Base-by-base conservation (phyloP, 2,329 filamentous ascomycete genomes). In the Aspergillus uvarum region DNA sequence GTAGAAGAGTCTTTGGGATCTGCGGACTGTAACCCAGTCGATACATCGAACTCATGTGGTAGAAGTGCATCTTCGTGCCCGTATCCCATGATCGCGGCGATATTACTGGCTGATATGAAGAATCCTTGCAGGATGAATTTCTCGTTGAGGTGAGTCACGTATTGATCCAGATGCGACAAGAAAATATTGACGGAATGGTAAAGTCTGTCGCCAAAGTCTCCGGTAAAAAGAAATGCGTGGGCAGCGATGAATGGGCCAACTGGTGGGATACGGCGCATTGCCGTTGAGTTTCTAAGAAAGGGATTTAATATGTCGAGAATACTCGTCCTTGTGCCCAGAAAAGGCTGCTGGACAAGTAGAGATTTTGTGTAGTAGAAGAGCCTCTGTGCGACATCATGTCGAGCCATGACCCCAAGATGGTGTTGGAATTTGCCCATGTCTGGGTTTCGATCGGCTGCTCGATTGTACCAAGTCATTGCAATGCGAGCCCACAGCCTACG, bases 401-500 rank as follows among this genome's bases (percentile, higher is more conserved):
- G 76, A 5, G 86, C 83, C 21, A 88, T 72, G 1, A 87, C 85
- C 0, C 92, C 94, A 0, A 97, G 79, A 68, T 97, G 92, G 66
- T 98, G 92, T 60, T 96, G 95, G 0, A 98, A 80, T 0, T 93
- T 82, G 0, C 94, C 94, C 0, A 89, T 87, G 0, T 83, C 84
- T 0, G 93, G 91, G 0, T 86, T 86, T 29, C 87, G 88, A 65
- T 96, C 89, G 0, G 90, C 90, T 0, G 91, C 91, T 66, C 89
- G 89, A 2, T 85, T 87, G 65, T 96, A 97, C 95, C 94, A 98
- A 47, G 89, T 87, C 0, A 88, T 81, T 0, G 90, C 89, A 0
- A 96, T 90, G 0, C 84, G 83, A 0, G 89, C 90, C 94, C 94
- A 98, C 0, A 87, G 85, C 52, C 96, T 91, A 0, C 90, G 81